Evolutionary conservation across 768 basidiomycete species (phyloP), one percentile per base, ranked within the genome.

Genomic region (Amanita jacksonii): DNA sequence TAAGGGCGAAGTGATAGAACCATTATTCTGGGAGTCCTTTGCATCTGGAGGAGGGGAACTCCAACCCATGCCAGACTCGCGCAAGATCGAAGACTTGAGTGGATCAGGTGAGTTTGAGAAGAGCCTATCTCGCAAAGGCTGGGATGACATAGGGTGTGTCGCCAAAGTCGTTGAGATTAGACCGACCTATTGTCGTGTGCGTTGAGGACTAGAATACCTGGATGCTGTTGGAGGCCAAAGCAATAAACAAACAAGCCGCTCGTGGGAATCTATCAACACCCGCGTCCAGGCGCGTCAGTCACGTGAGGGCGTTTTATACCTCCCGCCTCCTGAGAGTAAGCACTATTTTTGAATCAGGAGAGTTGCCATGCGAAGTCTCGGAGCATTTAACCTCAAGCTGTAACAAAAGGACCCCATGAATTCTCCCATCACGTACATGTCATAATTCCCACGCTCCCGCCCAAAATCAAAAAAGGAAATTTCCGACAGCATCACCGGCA

Each of bases 41-140:
- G 61, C 48, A 42, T 58, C 58, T 40, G 59, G 54, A 16, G 72
- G 63, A 3, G 74, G 63, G 19, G 75, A 70, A 25, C 60, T 64
- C 78, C 82, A 81, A 49, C 77, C 78, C 63, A 76, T 71, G 45
- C 74, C 76, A 30, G 80, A 79, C 52, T 79, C 73, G 43, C 77
- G 73, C 54, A 70, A 64, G 49, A 79, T 79, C 13, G 76, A 77
- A 23, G 70, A 73, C 57, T 79, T 79, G 55, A 77, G 74, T 42
- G 74, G 70, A 59, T 81, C 79, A 20, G 77, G 72, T 39, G 79
- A 69, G 51, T 79, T 79, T 44, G 74, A 74, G 52, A 74, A 66
- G n/a, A 74, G 68, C 47, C 75, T 70, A 54, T 82, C 78, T 47
- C 68, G 71, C 55, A 79, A 56, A 12, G 76, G 72, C 23, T 45